Percentiles rank a stretch among this genome's conserved stretches.
Evolutionary conservation across 2,329 filamentous ascomycete species (phyloP).

Genomic region (Byssothecium circinans): DNA sequence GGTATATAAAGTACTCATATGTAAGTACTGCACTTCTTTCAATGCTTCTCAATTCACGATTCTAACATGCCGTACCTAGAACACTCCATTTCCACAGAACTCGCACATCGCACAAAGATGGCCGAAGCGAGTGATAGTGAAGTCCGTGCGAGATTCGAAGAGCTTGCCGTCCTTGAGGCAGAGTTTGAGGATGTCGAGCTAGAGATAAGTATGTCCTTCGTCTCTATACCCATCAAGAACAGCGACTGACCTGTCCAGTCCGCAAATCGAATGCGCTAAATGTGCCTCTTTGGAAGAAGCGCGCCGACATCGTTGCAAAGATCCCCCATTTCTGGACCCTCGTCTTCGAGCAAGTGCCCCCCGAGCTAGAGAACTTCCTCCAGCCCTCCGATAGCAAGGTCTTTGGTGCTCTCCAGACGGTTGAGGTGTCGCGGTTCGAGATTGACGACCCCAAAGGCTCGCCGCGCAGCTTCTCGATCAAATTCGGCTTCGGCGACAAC

Average conservation of each 20-base stretch:
- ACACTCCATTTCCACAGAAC: conserved; percentile 3
- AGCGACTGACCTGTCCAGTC: conserved; percentile 53
- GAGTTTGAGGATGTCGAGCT: conserved; percentile 83
- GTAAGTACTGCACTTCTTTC: neutral
- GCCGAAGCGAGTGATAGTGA: conserved; percentile 23
- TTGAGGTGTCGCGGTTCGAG: conserved; percentile 81
- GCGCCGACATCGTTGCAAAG: conserved; percentile 67
- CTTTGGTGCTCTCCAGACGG: conserved; percentile 67
- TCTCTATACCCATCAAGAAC: neutral
- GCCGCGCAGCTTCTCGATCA: conserved; percentile 72
- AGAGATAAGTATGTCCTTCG: conserved; percentile 66
- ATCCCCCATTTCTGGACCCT: conserved; percentile 95
- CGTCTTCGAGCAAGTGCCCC: conserved; percentile 83
- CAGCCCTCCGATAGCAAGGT: conserved; percentile 76
- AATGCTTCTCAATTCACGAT: neutral
- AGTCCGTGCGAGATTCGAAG: conserved; percentile 60
- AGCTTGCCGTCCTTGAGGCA: conserved; percentile 76
- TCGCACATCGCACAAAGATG: conserved; percentile 23
- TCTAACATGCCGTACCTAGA: conserved; percentile 23
- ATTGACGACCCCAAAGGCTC: conserved; percentile 69
- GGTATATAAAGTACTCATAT: conserved; percentile 2
- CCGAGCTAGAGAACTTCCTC: conserved; percentile 85
- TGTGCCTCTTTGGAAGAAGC: conserved; percentile 73
- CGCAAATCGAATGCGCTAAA: conserved; percentile 71
- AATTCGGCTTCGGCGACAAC: conserved; percentile 78